Conservation (phyloP, 495 filamentous ascomycete genomes). For the Hyphodiscus hymeniophilus region DNA sequence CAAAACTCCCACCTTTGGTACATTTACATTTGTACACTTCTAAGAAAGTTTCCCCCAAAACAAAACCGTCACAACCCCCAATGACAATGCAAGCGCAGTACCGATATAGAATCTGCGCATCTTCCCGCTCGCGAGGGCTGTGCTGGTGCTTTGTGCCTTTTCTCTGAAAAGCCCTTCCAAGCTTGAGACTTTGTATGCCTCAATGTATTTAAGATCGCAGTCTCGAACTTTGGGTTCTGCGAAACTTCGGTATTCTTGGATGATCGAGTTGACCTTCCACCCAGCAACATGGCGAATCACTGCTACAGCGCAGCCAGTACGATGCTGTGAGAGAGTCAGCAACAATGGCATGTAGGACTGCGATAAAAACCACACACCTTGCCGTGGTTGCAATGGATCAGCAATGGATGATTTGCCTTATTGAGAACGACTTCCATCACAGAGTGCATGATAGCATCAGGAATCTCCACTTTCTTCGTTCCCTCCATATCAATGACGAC, state of each 20-base stretch:
- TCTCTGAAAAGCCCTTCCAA: slow-evolving; percentile 11
- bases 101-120: slow-evolving; percentile 5
- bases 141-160: background rate
- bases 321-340: slow-evolving; percentile 45
- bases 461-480: slow-evolving; percentile 64
- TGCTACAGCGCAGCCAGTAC: slow-evolving; percentile 73
- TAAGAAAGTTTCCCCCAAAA: background rate
- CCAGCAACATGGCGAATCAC: slow-evolving; percentile 58
- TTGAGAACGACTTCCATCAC: slow-evolving; percentile 60
- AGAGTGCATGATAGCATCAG: slow-evolving; percentile 50
- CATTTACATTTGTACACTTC: background rate
- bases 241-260: slow-evolving; percentile 60
- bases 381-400: slow-evolving; percentile 87
- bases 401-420: slow-evolving; percentile 58
- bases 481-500: slow-evolving; percentile 61
- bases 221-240: slow-evolving; percentile 56
- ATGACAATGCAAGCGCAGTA: slow-evolving; percentile 1
- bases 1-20: background rate
- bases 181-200: slow-evolving; percentile 15
- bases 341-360: background rate
- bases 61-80: slow-evolving; percentile 4
- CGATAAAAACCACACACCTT: slow-evolving; percentile 44
- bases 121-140: background rate
- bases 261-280: slow-evolving; percentile 46
- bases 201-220: slow-evolving; percentile 42